Conservation (phyloP, 1,284 basidiomycete genomes). For the Apiotrichum akiyoshidainum region DNA sequence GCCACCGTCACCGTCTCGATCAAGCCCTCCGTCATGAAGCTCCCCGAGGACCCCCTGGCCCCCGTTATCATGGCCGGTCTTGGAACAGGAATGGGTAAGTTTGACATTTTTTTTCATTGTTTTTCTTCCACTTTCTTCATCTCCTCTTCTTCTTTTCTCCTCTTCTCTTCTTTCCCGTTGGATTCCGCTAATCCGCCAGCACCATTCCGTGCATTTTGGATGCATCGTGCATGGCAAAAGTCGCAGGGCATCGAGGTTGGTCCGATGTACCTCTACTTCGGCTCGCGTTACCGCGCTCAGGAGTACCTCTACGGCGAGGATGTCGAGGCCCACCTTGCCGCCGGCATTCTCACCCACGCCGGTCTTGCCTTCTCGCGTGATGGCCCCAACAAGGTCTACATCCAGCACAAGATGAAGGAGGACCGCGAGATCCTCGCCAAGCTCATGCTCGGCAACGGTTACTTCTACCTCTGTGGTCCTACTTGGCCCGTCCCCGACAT, state of each 20-base stretch:
- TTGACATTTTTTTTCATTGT: too few relatives aligned
- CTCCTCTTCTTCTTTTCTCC: too few relatives aligned
- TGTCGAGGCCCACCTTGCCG: constrained; percentile 64
- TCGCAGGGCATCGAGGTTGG: constrained; percentile 76
- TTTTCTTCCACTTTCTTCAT: too few relatives aligned
- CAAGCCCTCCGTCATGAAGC: constrained; percentile 99
- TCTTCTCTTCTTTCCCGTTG: too few relatives aligned
- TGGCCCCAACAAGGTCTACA: constrained; percentile 87
- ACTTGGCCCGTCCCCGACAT: constrained; percentile 99
- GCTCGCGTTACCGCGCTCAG: constrained; percentile 87
- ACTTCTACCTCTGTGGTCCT: constrained; percentile 96
- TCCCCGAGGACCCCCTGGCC: constrained; percentile 78
- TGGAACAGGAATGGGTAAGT: constrained; percentile 70
- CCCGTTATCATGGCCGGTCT: constrained; percentile 98
- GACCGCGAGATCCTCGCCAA: constrained; percentile 71
- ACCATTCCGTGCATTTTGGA: constrained; percentile 97
- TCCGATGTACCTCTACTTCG: constrained; percentile 89
- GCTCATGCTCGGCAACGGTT: constrained; percentile 61
- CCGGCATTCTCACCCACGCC: constrained; percentile 78
- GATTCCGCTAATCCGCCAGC: too few relatives aligned
- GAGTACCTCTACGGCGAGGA: constrained; percentile 82
- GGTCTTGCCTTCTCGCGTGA: constrained; percentile 98
- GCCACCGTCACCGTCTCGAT: constrained; percentile 95
- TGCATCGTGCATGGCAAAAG: constrained; percentile 82
- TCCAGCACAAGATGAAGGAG: constrained; percentile 96